Base-by-base conservation (phyloP, 116 monocot genomes). In the Papilionanthe hybrid region DNA sequence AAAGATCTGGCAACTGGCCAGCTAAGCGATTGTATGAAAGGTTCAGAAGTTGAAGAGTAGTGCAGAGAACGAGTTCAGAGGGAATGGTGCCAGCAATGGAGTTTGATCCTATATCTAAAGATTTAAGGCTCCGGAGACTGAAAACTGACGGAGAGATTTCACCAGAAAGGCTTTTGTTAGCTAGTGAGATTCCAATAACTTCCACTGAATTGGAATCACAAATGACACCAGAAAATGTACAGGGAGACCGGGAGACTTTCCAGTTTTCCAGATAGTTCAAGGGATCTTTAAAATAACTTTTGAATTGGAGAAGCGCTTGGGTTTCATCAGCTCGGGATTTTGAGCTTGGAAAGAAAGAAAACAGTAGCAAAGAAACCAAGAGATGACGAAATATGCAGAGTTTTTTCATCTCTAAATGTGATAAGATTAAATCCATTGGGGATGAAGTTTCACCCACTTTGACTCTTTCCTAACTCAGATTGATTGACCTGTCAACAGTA, bases 1-100 rank as follows among this genome's bases (percentile, higher is more conserved):
- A 94, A 81, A 98, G 87, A 82, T 98, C 87, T 10, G 93, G 94
- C 72, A 94, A 55, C 32, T 84, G 20, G 5, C 94, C 92, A 20
- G 80, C 84, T 23, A 98, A 78, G 67, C 73, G 60, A 79, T 98
- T 98, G 11, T 18, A 66, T 11, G 94, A 94, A 69, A 98, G 81
- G 86, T 98, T 98, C 11, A 98, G 90, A 22, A 81, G 74, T 49
- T 78, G 82, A 78, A 98, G 93, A 75, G 53, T 85, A 18, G 79
- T 85, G 87, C 91, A 94, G 22, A 86, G 84, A 55, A 77, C 72
- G 19, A 98, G 37, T n/a, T 86, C 78, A 72, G 82, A 58, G 77
- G 97, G 94, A 66, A 98, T 25, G 25, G 8, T 60, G 71, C 94
- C 97, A 6, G 90, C 82, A 56, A 98, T 79, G 5, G 29, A 25